These are phyloP conservation scores for Phalaenopsis hybrid DNA, from an alignment of 116 monocot genomes.

Conservation along the genomic window DNA sequence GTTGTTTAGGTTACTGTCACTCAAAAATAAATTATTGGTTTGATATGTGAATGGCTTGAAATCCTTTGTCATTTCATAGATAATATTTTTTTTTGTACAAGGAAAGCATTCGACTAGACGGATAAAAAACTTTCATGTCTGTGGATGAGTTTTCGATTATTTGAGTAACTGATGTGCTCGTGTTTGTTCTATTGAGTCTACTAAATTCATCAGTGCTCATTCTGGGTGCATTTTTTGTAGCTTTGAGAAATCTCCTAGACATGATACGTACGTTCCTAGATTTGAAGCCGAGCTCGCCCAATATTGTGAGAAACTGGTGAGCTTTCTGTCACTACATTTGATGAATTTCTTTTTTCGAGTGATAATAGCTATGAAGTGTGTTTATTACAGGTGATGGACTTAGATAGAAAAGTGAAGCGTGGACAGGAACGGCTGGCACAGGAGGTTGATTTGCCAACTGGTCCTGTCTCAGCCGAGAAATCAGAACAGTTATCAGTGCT, in stretches of 20 bases:
- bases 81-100: too few species aligned
- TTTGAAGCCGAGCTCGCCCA: constrained; percentile 80
- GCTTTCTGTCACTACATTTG: background rate
- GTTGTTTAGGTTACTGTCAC: background rate
- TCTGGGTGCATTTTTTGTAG: constrained; percentile 20
- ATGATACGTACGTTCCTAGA: constrained; percentile 53
- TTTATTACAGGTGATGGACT: constrained; percentile 57
- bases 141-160: background rate
- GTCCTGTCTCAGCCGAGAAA: constrained; percentile 39
- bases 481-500: constrained; percentile 54
- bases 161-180: background rate
- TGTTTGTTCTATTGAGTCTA: background rate
- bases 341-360: background rate
- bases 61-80: background rate
- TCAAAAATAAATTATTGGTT: background rate
- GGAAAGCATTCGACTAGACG: background rate
- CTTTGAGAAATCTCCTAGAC: constrained; percentile 72
- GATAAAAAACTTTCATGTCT: background rate
- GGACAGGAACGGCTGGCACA: constrained; percentile 73
- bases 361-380: background rate
- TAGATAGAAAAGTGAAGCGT: constrained; percentile 76
- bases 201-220: background rate
- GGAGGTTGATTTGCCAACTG: constrained; percentile 41
- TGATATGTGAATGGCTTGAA: background rate
- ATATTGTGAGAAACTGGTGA: constrained; percentile 81